These are phyloP conservation scores for Penicillium maclennaniae DNA, from an alignment of 495 filamentous ascomycete species.

Conservation along the genomic window DNA sequence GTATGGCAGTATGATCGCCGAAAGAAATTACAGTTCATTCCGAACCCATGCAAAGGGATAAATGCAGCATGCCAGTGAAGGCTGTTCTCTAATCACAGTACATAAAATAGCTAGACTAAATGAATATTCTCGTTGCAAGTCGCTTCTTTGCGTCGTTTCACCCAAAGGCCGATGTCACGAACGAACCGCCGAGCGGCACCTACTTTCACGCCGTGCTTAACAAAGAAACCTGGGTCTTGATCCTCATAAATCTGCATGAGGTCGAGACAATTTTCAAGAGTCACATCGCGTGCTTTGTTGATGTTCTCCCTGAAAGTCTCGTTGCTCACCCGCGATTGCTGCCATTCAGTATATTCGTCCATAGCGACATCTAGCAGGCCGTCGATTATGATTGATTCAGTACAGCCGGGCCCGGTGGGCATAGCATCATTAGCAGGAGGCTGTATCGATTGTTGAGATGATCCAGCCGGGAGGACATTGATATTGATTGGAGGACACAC, in stretches of 20 bases:
- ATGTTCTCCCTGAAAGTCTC: conserved; percentile 16
- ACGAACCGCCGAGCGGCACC: conserved; percentile 19
- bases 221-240: conserved; percentile 21
- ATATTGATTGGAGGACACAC: neutral
- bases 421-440: conserved; percentile 1
- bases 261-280: conserved; percentile 19
- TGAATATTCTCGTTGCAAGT: no score
- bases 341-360: conserved; percentile 10
- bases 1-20: no score
- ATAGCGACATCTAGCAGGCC: neutral
- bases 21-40: no score
- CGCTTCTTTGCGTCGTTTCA: neutral
- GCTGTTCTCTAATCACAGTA: neutral
- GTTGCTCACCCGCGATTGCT: conserved; percentile 15
- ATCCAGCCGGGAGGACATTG: neutral
- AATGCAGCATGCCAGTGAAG: neutral
- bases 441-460: neutral
- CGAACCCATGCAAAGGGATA: no score
- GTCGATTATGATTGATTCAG: neutral
- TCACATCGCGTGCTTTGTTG: conserved; percentile 15
- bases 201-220: conserved; percentile 20
- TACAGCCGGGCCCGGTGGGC: neutral
- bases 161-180: conserved; percentile 1
- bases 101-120: no score
- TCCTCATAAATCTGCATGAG: conserved; percentile 25